Evolutionary conservation across 371 early-diverging fungal genomes (phyloP).

Genomic region (Mortierella sp.): DNA sequence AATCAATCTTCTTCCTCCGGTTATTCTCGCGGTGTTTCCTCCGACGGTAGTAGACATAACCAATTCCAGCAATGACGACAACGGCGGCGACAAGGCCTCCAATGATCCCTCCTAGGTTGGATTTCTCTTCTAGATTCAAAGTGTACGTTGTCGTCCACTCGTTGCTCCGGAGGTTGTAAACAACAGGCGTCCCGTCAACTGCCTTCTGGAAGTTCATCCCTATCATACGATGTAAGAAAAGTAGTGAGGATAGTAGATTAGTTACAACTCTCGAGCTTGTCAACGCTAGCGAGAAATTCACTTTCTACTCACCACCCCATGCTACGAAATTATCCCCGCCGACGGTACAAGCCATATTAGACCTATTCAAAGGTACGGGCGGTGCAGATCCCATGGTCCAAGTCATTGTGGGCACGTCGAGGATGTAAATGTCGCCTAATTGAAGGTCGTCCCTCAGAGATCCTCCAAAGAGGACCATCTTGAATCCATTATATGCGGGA

Average conservation of each 20-base stretch:
- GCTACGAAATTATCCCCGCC: constrained; percentile 18
- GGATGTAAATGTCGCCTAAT: constrained; percentile 12
- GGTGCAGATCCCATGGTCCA: constrained; percentile 12
- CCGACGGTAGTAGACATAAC: not conserved
- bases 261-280: no score
- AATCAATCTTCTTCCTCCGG: not conserved
- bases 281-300: not conserved
- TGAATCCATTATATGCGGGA: constrained; percentile 10
- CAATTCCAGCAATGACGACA: not conserved
- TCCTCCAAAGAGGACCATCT: constrained; percentile 26
- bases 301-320: constrained; percentile 15
- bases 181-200: not conserved
- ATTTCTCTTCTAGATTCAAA: not conserved
- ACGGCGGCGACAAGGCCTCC: not conserved
- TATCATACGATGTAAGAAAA: not conserved
- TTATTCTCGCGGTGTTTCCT: not conserved
- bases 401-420: constrained; percentile 15
- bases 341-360: constrained; percentile 15
- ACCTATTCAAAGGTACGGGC: not conserved
- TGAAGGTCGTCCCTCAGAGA: not conserved
- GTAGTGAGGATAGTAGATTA: no score
- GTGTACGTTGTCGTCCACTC: not conserved
- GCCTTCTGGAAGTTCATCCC: not conserved
- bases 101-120: not conserved
- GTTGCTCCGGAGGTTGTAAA: not conserved